Conservation (phyloP, 2,329 filamentous ascomycete genomes). For the Cladophialophora chaetospira region DNA sequence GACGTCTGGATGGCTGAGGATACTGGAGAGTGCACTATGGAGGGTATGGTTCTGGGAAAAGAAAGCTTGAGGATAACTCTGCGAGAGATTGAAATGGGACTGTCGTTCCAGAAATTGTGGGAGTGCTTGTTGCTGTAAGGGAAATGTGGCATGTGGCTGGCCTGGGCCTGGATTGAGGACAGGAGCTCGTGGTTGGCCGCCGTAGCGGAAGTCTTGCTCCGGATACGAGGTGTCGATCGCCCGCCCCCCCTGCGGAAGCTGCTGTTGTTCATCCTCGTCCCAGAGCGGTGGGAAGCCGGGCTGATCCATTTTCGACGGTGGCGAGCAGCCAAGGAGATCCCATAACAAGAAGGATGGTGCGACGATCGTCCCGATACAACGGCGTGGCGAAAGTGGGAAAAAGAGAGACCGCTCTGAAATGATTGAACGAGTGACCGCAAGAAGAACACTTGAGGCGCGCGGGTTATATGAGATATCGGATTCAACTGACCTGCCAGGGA, state of each 20-base stretch:
- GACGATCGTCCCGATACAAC: neutral
- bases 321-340: neutral
- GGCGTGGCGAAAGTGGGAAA: neutral
- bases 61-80: neutral
- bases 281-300: neutral
- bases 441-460: neutral
- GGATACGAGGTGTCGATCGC: constrained; percentile 2
- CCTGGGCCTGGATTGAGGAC: neutral
- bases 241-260: neutral
- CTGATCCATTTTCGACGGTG: constrained; percentile 3
- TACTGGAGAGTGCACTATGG: neutral
- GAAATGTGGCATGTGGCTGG: neutral
- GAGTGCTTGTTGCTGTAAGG: neutral
- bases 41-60: neutral
- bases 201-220: neutral
- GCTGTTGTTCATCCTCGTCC: neutral
- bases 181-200: neutral
- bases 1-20: constrained; percentile 10
- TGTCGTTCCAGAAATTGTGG: neutral
- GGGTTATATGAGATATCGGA: neutral
- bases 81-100: neutral
- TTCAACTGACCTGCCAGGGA: neutral
- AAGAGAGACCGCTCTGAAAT: neutral
- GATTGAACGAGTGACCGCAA: neutral
- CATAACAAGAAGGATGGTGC: neutral